Evolutionary conservation across 2,329 filamentous ascomycete genomes (phyloP), one percentile per base, ranked within the genome.

Genomic region (Fusarium irregulare): DNA sequence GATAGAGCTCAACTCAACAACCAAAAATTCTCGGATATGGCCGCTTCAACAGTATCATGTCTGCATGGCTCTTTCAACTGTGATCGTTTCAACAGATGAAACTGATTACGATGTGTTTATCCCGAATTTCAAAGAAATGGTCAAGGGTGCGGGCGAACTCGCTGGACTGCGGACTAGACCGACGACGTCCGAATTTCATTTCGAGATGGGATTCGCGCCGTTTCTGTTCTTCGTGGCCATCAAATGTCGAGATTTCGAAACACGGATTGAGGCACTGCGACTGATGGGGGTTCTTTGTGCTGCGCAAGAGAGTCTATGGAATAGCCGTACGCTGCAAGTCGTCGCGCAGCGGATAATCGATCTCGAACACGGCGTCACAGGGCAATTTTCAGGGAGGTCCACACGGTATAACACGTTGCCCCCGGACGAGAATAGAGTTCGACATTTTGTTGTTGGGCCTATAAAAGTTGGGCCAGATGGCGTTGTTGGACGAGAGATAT

Each of bases 301-400:
- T 12, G 47, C 63, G 3, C 61, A 66, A 32, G 63, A 66, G 30
- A 66, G 63, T 41, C 61, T 66, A 14, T 66, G 63, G 63, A 60
- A 66, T 42, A 66, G 46, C 1, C 34, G 54, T 21, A 44, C 61
- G 3, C 55, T 66, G 8, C 63, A 55, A 12, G 27, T 66, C 14
- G 41, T 66, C 25, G 63, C 47, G 16, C 63, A 66, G 13, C 61
- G 63, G 8, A 64, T 47, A 9, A 48, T 66, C 5, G 54, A 66
- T 28, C 61, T 66, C 4, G 63, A 66, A 18, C 61, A 66, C 23
- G 55, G 55, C 3, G 28, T 66, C 12, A 54, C 41, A 8, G n/a
- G 28, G 25, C 37, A 55, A 28, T 11, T 16, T 5, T 34, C 28
- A 1, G 32, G 18, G 4, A 21, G 45, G 6, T 18, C 37, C 32